These are phyloP conservation scores for Penicillium crustosum DNA, from an alignment of 2,329 filamentous ascomycete species.

Conservation along the genomic window DNA sequence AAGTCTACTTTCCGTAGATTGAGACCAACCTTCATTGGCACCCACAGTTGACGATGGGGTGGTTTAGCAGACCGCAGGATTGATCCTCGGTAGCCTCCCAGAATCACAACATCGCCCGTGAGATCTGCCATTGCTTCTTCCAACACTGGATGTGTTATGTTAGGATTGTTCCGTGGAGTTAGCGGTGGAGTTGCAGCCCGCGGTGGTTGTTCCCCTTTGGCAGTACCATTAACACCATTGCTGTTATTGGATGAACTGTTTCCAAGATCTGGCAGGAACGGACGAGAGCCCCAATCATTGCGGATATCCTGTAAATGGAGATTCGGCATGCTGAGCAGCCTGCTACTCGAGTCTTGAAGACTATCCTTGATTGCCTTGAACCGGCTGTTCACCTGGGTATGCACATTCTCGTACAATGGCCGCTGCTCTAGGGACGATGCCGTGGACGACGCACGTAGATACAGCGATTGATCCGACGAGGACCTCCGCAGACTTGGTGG, in stretches of 20 bases:
- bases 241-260: slow-evolving; percentile 17
- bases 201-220: slow-evolving; percentile 5
- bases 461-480: slow-evolving; percentile 74
- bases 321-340: slow-evolving; percentile 54
- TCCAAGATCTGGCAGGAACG: slow-evolving; percentile 33
- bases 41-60: slow-evolving; percentile 86
- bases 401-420: slow-evolving; percentile 73
- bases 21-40: slow-evolving; percentile 86
- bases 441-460: slow-evolving; percentile 69
- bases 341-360: slow-evolving; percentile 75
- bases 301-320: slow-evolving; percentile 44
- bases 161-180: slow-evolving; percentile 26
- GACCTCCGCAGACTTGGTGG: slow-evolving; percentile 54
- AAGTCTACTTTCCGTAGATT: slow-evolving; percentile 90
- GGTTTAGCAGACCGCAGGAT: slow-evolving; percentile 80
- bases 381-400: slow-evolving; percentile 82
- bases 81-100: slow-evolving; percentile 89
- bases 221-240: slow-evolving; percentile 13
- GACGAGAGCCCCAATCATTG: slow-evolving; percentile 37
- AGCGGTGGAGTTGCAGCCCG: slow-evolving; percentile 14
- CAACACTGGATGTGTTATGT: slow-evolving; percentile 47
- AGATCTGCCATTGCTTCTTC: slow-evolving; percentile 65
- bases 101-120: slow-evolving; percentile 79
- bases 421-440: slow-evolving; percentile 85
- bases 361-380: slow-evolving; percentile 89